Evolutionary conservation across 805 yeast species (phyloP), one percentile per base, ranked within the genome.

Genomic region (Maudiozyma saulgeensis): DNA sequence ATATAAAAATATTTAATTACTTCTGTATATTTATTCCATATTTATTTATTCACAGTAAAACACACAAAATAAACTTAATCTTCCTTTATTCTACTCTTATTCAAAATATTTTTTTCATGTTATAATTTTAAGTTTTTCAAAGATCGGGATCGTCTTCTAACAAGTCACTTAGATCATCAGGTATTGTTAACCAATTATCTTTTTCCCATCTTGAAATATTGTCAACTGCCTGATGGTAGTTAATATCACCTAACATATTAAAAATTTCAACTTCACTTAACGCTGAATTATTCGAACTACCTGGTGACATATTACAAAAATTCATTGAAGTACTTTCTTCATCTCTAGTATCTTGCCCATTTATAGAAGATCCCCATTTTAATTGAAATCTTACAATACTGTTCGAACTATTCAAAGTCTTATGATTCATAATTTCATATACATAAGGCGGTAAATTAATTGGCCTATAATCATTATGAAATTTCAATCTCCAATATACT

Each of bases 401-500:
- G 12, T 35, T 35, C 16, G 16, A n/a, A 16, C 5, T 49, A 3
- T 49, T 46, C 32, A 52, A 53, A 37, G 49, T 53, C 8, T 19
- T 19, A 8, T 64, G 63, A 13, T 54, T 48, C 18, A 63, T 45
- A 15, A 67, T 38, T 6, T 57, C 55, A 26, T 53, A 45, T 3
- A 63, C 60, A 54, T 70, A 72, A 9, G 48, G 47, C 0, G 80
- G 80, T 32, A 77, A 48, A 53, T 77, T 74, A 1, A 44, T 46
- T 0, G 83, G 83, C 1, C 62, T 49, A 53, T 79, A 78, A 53
- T 73, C 76, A 35, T 59, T 49, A 47, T 75, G 69, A 52, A 65
- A 71, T 51, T 72, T 77, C 48, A 76, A 56, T 53, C 83, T 67
- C 79, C 82, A 81, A 51, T 68, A 70, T 0, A 81, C 73, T 43